Evolutionary conservation across 2,329 filamentous ascomycete species (phyloP).

Genomic region (Arthroderma uncinatum): DNA sequence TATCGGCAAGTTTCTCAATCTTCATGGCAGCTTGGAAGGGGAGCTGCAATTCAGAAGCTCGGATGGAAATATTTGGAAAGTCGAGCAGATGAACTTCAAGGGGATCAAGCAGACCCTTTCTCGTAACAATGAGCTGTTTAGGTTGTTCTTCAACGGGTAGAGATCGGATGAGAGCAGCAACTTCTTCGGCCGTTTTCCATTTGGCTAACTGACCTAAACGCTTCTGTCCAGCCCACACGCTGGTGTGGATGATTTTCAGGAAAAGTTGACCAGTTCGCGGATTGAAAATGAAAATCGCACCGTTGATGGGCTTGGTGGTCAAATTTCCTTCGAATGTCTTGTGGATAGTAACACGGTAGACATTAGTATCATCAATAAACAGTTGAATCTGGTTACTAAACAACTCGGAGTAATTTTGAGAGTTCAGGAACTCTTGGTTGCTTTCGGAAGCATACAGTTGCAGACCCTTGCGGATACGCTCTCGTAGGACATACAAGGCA

Average conservation of each 20-base stretch:
- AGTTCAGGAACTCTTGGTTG: constrained; percentile 98
- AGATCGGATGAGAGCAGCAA: constrained; percentile 89
- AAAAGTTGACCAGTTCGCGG: constrained; percentile 96
- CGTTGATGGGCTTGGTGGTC: constrained; percentile 98
- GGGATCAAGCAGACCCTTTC: constrained; percentile 92
- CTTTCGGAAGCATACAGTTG: constrained; percentile 97
- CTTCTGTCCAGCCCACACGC: constrained; percentile 98
- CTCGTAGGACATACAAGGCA: constrained; percentile 85
- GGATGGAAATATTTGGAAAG: constrained; percentile 98
- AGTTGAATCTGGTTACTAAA: constrained; percentile 99
- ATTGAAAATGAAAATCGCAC: constrained; percentile 99
- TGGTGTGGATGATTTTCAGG: constrained; percentile 98
- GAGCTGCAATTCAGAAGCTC: constrained; percentile 88
- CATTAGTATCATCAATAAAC: constrained; percentile 98
- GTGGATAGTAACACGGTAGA: constrained; percentile 98
- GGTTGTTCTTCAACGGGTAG: constrained; percentile 95
- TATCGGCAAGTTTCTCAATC: constrained; percentile 96
- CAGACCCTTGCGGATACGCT: constrained; percentile 96
- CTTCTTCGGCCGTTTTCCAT: constrained; percentile 99
- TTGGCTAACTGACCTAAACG: constrained; percentile 96
- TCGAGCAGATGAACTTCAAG: constrained; percentile 94
- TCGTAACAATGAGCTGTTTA: constrained; percentile 95
- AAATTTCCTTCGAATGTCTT: constrained; percentile 99
- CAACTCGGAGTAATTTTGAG: constrained; percentile 96
- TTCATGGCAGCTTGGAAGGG: constrained; percentile 99